Percentiles rank a stretch among this genome's conserved stretches.
phyloP scores from a whole-genome alignment of 2,329 filamentous ascomycete genomes.

The Colletotrichum lini region DNA sequence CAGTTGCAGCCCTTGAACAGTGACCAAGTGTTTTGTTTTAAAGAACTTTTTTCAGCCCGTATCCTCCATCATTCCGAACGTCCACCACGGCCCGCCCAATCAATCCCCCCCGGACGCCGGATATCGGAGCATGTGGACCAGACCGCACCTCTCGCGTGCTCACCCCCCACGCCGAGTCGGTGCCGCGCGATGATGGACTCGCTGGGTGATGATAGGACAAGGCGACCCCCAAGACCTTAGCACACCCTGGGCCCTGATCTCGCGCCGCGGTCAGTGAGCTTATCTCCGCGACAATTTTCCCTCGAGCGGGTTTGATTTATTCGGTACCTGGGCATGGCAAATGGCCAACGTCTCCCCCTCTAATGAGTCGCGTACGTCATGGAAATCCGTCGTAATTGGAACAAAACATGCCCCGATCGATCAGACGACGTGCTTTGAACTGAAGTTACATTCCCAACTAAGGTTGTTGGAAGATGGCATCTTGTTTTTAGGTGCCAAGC shows the following conservation, averaged over 20 bases:
- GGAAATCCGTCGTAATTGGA: neutral
- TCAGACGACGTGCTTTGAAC: too few species aligned
- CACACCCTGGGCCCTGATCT: constrained; percentile 15
- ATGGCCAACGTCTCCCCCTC: neutral
- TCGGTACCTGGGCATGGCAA: neutral
- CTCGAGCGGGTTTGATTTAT: neutral
- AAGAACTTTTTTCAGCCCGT: neutral
- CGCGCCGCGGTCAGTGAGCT: constrained; percentile 20
- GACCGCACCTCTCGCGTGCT: neutral
- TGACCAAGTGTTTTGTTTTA: neutral
- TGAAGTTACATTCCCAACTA: neutral
- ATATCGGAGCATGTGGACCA: neutral
- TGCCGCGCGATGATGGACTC: constrained; percentile 23
- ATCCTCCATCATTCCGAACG: neutral
- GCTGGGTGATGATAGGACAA: constrained; percentile 28
- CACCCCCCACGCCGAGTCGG: constrained; percentile 32
- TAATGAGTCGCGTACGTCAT: constrained; percentile 12
- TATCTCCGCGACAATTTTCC: constrained; percentile 20
- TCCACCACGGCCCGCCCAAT: neutral
- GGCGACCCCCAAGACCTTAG: neutral
- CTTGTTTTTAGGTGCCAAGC: neutral
- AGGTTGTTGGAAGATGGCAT: neutral
- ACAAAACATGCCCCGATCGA: fast-evolving
- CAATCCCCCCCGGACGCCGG: neutral
- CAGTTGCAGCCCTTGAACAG: too few species aligned